Percentiles rank a stretch among this genome's conserved stretches.
phyloP scores from a whole-genome alignment of 805 yeast species.

The Cyberlindnera maclurae region DNA sequence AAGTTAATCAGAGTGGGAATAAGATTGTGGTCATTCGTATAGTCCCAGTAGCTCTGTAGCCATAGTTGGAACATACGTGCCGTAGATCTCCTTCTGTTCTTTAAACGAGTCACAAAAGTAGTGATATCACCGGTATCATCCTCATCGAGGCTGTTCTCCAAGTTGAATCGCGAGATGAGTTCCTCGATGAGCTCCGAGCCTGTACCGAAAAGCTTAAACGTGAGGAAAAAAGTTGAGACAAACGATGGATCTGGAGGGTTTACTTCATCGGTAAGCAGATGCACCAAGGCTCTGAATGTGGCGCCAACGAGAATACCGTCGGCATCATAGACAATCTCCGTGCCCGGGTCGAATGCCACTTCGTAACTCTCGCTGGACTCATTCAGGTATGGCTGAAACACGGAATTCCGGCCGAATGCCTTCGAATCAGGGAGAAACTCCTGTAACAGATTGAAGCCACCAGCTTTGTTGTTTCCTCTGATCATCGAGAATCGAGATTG shows the following conservation, averaged over 20 bases:
- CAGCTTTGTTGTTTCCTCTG: constrained; percentile 23
- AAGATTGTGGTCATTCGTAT: constrained; percentile 47
- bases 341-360: constrained; percentile 18
- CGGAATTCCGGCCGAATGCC: constrained; percentile 30
- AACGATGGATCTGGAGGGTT: constrained; percentile 60
- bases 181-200: constrained; percentile 63
- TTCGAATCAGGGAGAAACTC: constrained; percentile 29
- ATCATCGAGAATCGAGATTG: constrained; percentile 30
- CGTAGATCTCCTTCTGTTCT: constrained; percentile 57
- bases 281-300: constrained; percentile 61
- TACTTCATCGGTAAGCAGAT: constrained; percentile 58
- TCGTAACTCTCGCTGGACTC: constrained; percentile 17
- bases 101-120: constrained; percentile 32
- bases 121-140: constrained; percentile 32
- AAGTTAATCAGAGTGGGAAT: constrained; percentile 70
- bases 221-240: constrained; percentile 66
- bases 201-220: constrained; percentile 64
- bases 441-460: constrained; percentile 28
- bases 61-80: constrained; percentile 69
- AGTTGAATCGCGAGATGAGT: constrained; percentile 59
- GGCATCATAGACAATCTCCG: constrained; percentile 45
- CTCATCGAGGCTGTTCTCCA: constrained; percentile 28
- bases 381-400: constrained; percentile 29
- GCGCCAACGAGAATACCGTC: constrained; percentile 57
- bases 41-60: constrained; percentile 89